Evolutionary conservation across 202 grass and related monocot species (phyloP).

Genomic region (Saccharum hybrid): DNA sequence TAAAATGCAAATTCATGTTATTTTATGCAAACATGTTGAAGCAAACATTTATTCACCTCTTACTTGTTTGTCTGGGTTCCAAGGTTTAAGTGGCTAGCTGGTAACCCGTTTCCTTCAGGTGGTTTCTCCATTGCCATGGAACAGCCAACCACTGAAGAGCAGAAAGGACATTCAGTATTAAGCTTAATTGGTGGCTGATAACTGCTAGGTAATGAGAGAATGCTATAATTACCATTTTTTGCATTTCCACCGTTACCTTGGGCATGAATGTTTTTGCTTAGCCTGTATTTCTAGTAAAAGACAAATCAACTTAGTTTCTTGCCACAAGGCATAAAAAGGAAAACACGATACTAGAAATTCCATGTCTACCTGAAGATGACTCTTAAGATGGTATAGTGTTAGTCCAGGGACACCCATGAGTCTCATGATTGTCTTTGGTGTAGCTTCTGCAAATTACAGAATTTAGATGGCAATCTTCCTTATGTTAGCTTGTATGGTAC

Average conservation of each 20-base stretch:
- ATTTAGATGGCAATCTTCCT: constrained; percentile 40
- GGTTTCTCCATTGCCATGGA: constrained; percentile 59
- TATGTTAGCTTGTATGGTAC: constrained; percentile 24
- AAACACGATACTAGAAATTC: constrained; percentile 41
- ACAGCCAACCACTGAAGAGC: constrained; percentile 54
- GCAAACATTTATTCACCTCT: constrained; percentile 41
- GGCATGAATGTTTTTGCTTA: constrained; percentile 85
- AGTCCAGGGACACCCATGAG: constrained; percentile 92
- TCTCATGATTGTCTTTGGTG: constrained; percentile 94
- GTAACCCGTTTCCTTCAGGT: constrained; percentile 62
- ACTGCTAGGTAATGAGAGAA: constrained; percentile 27
- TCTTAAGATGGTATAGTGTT: constrained; percentile 98
- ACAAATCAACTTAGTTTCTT: constrained; percentile 54
- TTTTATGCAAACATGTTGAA: constrained; percentile 35
- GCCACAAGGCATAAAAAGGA: constrained; percentile 8
- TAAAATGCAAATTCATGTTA: constrained; percentile 51
- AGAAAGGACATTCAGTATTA: constrained; percentile 44
- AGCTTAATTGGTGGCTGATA: constrained; percentile 28
- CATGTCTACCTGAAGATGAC: constrained; percentile 91
- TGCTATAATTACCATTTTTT: constrained; percentile 59
- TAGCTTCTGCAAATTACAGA: constrained; percentile 70
- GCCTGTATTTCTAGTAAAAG: constrained; percentile 89
- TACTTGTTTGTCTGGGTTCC: constrained; percentile 84
- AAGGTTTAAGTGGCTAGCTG: constrained; percentile 55
- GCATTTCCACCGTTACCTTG: constrained; percentile 62